A percentile compares a stretch with the other conserved stretches of the same genome.
phyloP scores from a whole-genome alignment of 2,329 filamentous ascomycete genomes.

The Aphanocladium album region DNA sequence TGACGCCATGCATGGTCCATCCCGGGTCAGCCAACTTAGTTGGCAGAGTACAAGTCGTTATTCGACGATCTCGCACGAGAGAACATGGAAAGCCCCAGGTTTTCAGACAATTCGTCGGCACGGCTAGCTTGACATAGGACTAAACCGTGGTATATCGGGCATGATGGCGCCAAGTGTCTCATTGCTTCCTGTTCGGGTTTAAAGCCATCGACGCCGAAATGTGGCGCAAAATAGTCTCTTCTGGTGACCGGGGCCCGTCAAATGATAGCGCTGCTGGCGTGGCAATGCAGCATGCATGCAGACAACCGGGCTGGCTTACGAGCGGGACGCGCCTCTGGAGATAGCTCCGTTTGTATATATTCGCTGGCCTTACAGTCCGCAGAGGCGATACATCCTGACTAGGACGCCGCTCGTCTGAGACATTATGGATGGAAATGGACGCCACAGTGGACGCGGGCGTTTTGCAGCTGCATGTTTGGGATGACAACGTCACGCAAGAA shows the following conservation, averaged over 20 bases:
- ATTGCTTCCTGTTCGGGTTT: too few relatives aligned
- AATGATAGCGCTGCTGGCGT: background rate
- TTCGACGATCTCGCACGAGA: too few relatives aligned
- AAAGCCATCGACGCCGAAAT: too few relatives aligned
- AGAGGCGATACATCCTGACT: background rate
- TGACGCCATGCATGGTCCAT: too few relatives aligned
- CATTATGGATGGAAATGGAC: background rate
- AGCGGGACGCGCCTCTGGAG: background rate
- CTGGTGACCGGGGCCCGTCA: background rate
- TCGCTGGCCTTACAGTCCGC: background rate
- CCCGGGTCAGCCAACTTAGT: too few relatives aligned
- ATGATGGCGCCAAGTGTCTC: too few relatives aligned
- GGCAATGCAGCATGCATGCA: constrained; percentile 4
- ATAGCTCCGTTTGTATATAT: background rate
- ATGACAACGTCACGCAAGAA: background rate
- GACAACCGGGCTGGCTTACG: background rate
- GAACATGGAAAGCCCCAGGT: too few relatives aligned
- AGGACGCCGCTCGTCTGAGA: background rate
- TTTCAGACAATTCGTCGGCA: too few relatives aligned
- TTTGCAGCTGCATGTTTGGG: background rate
- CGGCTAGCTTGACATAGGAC: too few relatives aligned
- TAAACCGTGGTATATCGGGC: too few relatives aligned
- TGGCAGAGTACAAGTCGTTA: too few relatives aligned
- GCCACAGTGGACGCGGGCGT: background rate
- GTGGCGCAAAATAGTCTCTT: background rate